Conservation (phyloP, 2,329 filamentous ascomycete genomes). For the Penicillium brevicompactum region DNA sequence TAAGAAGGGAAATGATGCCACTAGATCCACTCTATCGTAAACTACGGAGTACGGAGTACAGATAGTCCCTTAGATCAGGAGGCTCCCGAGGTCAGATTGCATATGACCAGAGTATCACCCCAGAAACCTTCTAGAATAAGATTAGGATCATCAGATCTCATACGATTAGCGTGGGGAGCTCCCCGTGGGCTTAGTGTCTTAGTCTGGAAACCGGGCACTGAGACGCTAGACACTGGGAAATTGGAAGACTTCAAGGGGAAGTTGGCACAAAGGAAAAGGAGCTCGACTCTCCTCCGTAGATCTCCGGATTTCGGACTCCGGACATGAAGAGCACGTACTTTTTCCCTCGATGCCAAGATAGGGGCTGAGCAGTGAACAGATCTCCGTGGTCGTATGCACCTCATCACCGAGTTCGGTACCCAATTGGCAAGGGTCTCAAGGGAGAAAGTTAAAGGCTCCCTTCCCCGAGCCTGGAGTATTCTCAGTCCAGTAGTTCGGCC, state of each 20-base stretch:
- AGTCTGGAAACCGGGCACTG: background rate
- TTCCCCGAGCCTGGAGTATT: background rate
- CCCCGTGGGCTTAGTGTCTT: conserved; percentile 1
- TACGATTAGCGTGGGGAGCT: conserved; percentile 10
- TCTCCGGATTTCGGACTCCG: background rate
- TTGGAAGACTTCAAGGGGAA: background rate
- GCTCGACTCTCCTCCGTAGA: background rate
- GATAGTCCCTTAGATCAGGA: too few species aligned
- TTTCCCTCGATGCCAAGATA: background rate
- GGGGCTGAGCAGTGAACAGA: background rate
- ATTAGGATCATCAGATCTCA: conserved; percentile 22
- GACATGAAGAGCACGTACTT: background rate
- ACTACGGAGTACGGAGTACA: too few species aligned
- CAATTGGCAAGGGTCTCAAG: background rate
- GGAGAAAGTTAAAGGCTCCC: background rate
- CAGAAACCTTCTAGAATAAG: conserved; percentile 2
- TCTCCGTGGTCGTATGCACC: background rate
- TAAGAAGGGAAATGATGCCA: too few species aligned
- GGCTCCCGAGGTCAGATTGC: background rate
- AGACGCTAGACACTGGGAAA: background rate
- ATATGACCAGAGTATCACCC: background rate
- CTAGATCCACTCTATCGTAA: too few species aligned
- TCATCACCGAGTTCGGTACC: too few species aligned
- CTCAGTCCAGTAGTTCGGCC: too few species aligned
- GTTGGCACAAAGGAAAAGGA: background rate